These are phyloP conservation scores for Furcasterigmium furcatum DNA, from an alignment of 2,329 filamentous ascomycete genomes.

Conservation along the genomic window DNA sequence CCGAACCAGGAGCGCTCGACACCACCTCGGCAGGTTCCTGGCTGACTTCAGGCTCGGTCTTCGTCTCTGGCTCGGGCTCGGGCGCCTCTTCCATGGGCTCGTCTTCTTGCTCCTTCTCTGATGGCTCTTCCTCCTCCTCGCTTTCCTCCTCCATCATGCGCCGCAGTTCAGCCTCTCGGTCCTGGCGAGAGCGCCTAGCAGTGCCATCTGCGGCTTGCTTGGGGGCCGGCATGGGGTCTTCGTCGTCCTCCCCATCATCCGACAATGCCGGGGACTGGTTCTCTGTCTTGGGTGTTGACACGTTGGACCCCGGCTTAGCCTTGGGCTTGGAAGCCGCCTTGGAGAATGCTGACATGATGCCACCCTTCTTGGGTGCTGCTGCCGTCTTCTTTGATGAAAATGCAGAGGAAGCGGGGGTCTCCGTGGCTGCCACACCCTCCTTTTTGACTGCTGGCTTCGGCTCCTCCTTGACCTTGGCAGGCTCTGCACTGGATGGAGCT, in stretches of 20 bases:
- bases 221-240: conserved; percentile 43
- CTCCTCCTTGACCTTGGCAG: conserved; percentile 28
- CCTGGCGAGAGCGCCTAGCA: conserved; percentile 46
- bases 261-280: conserved; percentile 40
- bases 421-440: conserved; percentile 20
- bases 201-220: conserved; percentile 26
- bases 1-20: conserved; percentile 46
- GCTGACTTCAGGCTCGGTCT: conserved; percentile 28
- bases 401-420: conserved; percentile 26
- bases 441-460: conserved; percentile 35
- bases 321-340: conserved; percentile 42
- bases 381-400: conserved; percentile 34
- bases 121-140: conserved; percentile 52
- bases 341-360: conserved; percentile 78
- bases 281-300: not conserved
- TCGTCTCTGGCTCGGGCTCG: conserved; percentile 28
- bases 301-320: conserved; percentile 4
- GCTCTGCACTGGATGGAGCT: conserved; percentile 8
- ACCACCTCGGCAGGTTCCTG: conserved; percentile 48
- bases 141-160: conserved; percentile 78
- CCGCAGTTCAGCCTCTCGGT: conserved; percentile 62
- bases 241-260: conserved; percentile 48
- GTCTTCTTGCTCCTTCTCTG: conserved; percentile 45
- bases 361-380: conserved; percentile 23
- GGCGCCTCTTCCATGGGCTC: conserved; percentile 37